Percentiles rank a stretch among this genome's conserved stretches.
These are phyloP conservation scores for Clitopilus passeckerianus DNA, from an alignment of 768 basidiomycete genomes.

Conservation along the genomic window DNA sequence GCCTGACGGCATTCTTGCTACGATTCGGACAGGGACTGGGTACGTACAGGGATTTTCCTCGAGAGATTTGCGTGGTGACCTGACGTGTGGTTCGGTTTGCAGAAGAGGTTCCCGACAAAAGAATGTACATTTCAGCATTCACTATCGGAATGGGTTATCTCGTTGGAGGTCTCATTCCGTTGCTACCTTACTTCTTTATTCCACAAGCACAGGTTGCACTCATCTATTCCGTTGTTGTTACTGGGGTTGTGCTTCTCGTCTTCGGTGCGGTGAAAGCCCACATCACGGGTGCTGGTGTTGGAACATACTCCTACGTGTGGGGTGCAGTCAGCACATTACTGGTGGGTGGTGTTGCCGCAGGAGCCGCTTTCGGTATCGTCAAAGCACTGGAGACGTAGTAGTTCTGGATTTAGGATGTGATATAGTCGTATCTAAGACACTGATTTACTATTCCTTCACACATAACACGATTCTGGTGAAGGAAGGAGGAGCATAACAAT, in stretches of 20 bases:
- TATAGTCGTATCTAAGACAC: too few relatives aligned
- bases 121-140: conserved; percentile 87
- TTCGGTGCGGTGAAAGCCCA: conserved; percentile 92
- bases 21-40: conserved; percentile 95
- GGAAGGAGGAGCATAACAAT: too few relatives aligned
- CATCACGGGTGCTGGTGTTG: conserved; percentile 75
- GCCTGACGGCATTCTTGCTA: conserved; percentile 88
- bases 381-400: conserved; percentile 30
- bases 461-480: too few relatives aligned
- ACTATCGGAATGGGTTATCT: conserved; percentile 96
- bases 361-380: conserved; percentile 53
- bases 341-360: conserved; percentile 90
- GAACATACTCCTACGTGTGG: conserved; percentile 69
- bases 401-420: neutral
- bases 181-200: conserved; percentile 91
- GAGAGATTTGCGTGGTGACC: neutral
- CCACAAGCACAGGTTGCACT: conserved; percentile 61
- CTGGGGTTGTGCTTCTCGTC: conserved; percentile 78
- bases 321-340: conserved; percentile 83
- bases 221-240: conserved; percentile 73
- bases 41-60: conserved; percentile 28
- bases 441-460: too few relatives aligned
- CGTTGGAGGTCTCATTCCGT: conserved; percentile 87
- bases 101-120: conserved; percentile 86
- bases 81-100: conserved; percentile 3